Evolutionary conservation across 192 early-diverging fungal species (phyloP).

Genomic region (Linnemannia hyalina): DNA sequence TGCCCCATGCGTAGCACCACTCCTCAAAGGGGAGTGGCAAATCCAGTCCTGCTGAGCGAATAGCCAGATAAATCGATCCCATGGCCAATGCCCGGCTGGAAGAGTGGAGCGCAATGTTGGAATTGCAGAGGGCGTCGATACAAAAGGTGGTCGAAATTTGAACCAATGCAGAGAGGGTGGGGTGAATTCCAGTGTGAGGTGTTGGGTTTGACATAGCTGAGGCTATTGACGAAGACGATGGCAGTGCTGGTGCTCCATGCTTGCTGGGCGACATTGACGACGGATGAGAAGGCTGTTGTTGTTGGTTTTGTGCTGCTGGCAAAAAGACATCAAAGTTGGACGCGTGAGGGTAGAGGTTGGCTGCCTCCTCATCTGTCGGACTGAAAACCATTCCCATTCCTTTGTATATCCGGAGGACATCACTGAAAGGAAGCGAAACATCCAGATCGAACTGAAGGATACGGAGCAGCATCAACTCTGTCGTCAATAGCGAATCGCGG

Average conservation of each 20-base stretch:
- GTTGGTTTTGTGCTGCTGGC: constrained; percentile 19
- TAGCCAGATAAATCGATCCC: constrained; percentile 49
- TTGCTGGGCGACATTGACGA: constrained; percentile 23
- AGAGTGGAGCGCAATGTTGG: constrained; percentile 45
- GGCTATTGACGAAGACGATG: constrained; percentile 28
- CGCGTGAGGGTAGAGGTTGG: constrained; percentile 35
- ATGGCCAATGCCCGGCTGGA: constrained; percentile 52
- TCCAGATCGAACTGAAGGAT: constrained; percentile 66
- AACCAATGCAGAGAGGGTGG: constrained; percentile 48
- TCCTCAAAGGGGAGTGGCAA: constrained; percentile 49
- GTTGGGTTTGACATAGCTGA: constrained; percentile 4
- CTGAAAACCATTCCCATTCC: constrained; percentile 61
- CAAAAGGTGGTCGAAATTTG: constrained; percentile 55
- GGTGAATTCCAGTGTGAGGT: constrained; percentile 46
- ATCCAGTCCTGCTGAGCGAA: constrained; percentile 47
- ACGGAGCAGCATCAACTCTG: constrained; percentile 63
- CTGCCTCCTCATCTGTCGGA: constrained; percentile 50
- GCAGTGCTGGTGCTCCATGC: constrained; percentile 11
- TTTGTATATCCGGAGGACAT: constrained; percentile 63
- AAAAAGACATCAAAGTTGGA: constrained; percentile 54
- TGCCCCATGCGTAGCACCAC: constrained; percentile 56
- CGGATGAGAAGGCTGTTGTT: background rate
- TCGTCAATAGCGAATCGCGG: constrained; percentile 62
- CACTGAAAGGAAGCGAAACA: constrained; percentile 62
- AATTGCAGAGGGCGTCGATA: constrained; percentile 45